phyloP scores from a whole-genome alignment of 768 basidiomycete species.

The Dacryopinax primogenitus region DNA sequence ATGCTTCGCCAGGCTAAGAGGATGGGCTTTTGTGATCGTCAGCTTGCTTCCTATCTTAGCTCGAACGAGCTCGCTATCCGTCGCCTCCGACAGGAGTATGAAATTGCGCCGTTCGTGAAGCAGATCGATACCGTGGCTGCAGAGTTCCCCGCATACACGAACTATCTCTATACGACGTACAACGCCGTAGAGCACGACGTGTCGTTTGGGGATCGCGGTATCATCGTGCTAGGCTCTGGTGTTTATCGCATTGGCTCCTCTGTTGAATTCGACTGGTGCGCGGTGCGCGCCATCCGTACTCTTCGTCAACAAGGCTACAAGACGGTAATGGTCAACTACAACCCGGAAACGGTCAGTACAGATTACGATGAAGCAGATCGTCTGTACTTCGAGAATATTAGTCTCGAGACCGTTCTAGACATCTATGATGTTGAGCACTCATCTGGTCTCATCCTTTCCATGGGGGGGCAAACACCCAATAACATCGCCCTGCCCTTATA shows the following conservation, averaged over 20 bases:
- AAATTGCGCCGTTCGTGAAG: constrained; percentile 84
- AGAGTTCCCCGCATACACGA: constrained; percentile 96
- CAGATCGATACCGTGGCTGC: constrained; percentile 99
- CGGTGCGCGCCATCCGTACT: constrained; percentile 91
- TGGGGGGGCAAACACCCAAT: constrained; percentile 98
- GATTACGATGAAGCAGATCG: constrained; percentile 98
- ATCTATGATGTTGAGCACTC: constrained; percentile 88
- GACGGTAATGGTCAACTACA: constrained; percentile 99
- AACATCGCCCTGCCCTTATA: constrained; percentile 93
- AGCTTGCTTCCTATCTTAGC: constrained; percentile 67
- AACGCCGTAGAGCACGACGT: constrained; percentile 93
- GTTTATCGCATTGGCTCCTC: constrained; percentile 98
- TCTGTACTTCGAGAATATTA: constrained; percentile 98
- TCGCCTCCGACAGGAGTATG: constrained; percentile 68
- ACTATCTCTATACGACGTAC: constrained; percentile 97
- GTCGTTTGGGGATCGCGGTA: constrained; percentile 75
- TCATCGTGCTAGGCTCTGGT: constrained; percentile 96
- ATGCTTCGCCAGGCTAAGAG: constrained; percentile 77
- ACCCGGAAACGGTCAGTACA: constrained; percentile 97
- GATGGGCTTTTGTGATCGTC: constrained; percentile 89
- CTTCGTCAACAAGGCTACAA: constrained; percentile 87
- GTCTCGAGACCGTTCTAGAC: constrained; percentile 88
- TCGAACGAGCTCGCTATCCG: constrained; percentile 92
- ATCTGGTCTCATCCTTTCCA: constrained; percentile 85
- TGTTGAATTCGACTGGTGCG: constrained; percentile 99